phyloP scores from a whole-genome alignment of 345 rosid species.

The Euphorbia pulcherrima region DNA sequence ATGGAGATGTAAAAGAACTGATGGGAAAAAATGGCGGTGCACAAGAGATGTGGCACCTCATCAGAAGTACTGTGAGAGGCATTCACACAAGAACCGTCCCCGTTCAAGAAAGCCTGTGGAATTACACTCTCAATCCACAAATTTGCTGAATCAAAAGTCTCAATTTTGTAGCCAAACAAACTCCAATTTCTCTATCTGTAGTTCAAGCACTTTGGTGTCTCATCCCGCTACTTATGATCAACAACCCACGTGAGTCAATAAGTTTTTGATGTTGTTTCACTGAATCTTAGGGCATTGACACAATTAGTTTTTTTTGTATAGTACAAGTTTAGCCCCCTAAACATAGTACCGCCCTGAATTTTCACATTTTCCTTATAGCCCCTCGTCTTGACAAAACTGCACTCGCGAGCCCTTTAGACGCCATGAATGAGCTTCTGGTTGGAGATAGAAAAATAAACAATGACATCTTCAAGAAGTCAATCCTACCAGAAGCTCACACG shows the following conservation, averaged over 20 bases:
- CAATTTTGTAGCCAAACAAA: conserved; percentile 28
- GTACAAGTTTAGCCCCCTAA: no score
- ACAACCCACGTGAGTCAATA: conserved; percentile 45
- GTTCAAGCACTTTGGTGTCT: conserved; percentile 27
- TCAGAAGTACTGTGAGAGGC: conserved; percentile 72
- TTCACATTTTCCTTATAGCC: no score
- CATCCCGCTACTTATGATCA: conserved; percentile 40
- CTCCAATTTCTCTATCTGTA: conserved; percentile 22
- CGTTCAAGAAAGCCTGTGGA: conserved; percentile 98
- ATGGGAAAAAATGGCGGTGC: conserved; percentile 83
- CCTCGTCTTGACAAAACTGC: no score
- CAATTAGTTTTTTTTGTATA: background rate
- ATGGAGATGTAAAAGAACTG: conserved; percentile 75
- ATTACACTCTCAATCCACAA: conserved; percentile 29
- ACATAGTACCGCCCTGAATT: no score
- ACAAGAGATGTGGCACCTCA: conserved; percentile 66
- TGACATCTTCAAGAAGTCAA: no score
- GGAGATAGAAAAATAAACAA: no score
- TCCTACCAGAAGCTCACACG: no score
- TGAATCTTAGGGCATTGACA: conserved; percentile 2
- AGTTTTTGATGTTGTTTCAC: background rate
- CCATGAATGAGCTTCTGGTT: no score
- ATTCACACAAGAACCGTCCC: conserved; percentile 66
- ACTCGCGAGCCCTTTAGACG: no score
- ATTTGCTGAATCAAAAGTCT: conserved; percentile 23